phyloP scores from a whole-genome alignment of 2,329 filamentous ascomycete species.

The Aspergillus tanneri region DNA sequence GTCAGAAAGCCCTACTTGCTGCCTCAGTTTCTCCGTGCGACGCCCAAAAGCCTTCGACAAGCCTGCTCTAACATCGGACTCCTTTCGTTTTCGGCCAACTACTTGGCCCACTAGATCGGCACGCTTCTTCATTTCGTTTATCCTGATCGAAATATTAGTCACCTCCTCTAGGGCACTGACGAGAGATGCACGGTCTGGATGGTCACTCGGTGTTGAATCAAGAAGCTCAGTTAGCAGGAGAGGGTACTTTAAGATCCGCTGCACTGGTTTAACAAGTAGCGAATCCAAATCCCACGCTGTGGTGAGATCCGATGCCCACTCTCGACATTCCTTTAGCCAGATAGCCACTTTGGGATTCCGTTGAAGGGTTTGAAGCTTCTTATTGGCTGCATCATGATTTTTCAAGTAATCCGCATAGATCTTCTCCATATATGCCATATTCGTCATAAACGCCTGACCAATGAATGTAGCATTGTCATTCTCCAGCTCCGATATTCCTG shows the following conservation, averaged over 20 bases:
- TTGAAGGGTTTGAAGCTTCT: constrained; percentile 54
- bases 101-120: constrained; percentile 90
- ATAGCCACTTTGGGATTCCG: constrained; percentile 62
- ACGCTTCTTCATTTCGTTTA: constrained; percentile 94
- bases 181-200: constrained; percentile 75
- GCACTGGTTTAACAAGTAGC: constrained; percentile 94
- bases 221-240: constrained; percentile 78
- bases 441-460: constrained; percentile 58
- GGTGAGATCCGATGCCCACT: constrained; percentile 88
- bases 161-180: constrained; percentile 71
- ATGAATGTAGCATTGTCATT: constrained; percentile 60
- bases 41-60: constrained; percentile 88
- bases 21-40: constrained; percentile 80
- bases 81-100: constrained; percentile 79
- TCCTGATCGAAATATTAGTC: constrained; percentile 61
- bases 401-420: constrained; percentile 65
- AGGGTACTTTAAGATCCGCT: constrained; percentile 90
- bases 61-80: constrained; percentile 81
- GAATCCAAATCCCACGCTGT: constrained; percentile 94
- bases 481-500: constrained; percentile 48
- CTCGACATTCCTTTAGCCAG: constrained; percentile 91
- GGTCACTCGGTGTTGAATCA: constrained; percentile 73
- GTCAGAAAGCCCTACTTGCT: constrained; percentile 63
- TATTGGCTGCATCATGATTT: constrained; percentile 64
- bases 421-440: constrained; percentile 60